Percentiles rank a stretch among this genome's conserved stretches.
phyloP scores from a whole-genome alignment of 2,329 filamentous ascomycete species.

The Endoconidiophora polonica region DNA sequence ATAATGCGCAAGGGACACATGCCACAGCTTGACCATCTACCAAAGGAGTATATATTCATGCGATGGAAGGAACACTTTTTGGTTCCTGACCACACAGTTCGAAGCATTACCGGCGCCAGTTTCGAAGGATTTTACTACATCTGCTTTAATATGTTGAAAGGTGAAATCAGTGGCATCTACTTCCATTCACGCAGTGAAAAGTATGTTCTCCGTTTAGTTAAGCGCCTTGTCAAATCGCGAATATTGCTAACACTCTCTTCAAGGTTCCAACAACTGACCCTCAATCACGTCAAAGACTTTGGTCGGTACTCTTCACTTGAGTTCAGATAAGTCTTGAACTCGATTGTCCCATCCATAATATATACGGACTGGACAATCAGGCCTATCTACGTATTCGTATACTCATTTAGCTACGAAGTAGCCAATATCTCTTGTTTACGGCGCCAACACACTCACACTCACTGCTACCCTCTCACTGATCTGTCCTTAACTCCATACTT shows the following conservation, averaged over 20 bases:
- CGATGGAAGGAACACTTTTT: constrained; percentile 98
- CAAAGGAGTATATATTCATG: constrained; percentile 90
- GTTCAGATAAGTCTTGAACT: constrained; percentile 34
- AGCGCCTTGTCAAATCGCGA: background rate
- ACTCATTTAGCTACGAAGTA: too few relatives aligned
- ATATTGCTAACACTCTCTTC: background rate
- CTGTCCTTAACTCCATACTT: too few relatives aligned
- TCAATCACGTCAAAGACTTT: constrained; percentile 71
- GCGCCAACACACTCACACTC: too few relatives aligned
- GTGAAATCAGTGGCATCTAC: constrained; percentile 82
- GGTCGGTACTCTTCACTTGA: constrained; percentile 78
- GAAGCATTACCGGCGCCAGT: constrained; percentile 81
- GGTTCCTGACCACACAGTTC: constrained; percentile 83
- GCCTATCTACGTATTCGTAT: too few relatives aligned
- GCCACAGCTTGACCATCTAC: constrained; percentile 50
- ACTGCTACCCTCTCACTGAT: too few relatives aligned
- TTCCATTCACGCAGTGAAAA: constrained; percentile 97
- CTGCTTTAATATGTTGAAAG: constrained; percentile 85
- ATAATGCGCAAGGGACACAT: constrained; percentile 38
- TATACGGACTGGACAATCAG: too few relatives aligned
- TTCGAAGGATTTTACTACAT: constrained; percentile 99
- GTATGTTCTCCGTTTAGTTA: constrained; percentile 34
- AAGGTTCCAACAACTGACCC: constrained; percentile 82
- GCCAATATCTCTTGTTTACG: too few relatives aligned
- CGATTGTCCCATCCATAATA: background rate